A percentile compares a stretch with the other conserved stretches of the same genome.
phyloP scores from a whole-genome alignment of 345 rosid genomes.

The Erucastrum elatum region DNA sequence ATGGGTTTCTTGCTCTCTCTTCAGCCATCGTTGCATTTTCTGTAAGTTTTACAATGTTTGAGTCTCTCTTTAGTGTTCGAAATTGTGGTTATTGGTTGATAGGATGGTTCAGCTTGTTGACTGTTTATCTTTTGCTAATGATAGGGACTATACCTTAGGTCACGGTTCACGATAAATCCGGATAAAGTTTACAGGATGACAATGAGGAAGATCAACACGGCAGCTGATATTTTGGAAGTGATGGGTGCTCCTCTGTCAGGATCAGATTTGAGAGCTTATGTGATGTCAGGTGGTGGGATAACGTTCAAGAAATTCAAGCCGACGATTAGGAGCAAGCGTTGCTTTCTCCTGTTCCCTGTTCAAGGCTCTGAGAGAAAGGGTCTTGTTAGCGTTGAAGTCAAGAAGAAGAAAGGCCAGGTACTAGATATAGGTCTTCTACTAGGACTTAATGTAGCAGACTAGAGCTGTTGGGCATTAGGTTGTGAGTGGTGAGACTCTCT shows the following conservation, averaged over 20 bases:
- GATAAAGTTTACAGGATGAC: conserved; percentile 90
- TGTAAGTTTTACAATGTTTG: conserved; percentile 48
- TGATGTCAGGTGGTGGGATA: conserved; percentile 92
- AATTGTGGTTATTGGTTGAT: background rate
- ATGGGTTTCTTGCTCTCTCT: conserved; percentile 89
- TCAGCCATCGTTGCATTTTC: conserved; percentile 80
- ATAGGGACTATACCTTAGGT: conserved; percentile 78
- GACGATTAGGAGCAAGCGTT: conserved; percentile 66
- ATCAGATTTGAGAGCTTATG: conserved; percentile 83
- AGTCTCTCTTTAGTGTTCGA: background rate
- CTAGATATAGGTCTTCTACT: background rate
- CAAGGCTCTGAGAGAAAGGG: conserved; percentile 88
- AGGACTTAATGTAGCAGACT: conserved; percentile 1
- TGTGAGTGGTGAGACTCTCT: background rate
- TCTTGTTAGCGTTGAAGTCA: conserved; percentile 82
- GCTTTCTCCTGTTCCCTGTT: conserved; percentile 82
- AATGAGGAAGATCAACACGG: conserved; percentile 85
- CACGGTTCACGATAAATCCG: conserved; percentile 85
- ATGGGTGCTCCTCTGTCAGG: conserved; percentile 98
- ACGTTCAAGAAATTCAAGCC: conserved; percentile 72
- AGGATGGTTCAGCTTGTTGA: background rate
- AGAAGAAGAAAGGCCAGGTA: conserved; percentile 97
- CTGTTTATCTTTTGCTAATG: conserved; percentile 1
- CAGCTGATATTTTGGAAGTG: conserved; percentile 92
- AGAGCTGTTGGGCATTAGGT: background rate